Evolutionary conservation across 805 yeast genomes (phyloP).

Genomic region (Starmerella bacillaris): DNA sequence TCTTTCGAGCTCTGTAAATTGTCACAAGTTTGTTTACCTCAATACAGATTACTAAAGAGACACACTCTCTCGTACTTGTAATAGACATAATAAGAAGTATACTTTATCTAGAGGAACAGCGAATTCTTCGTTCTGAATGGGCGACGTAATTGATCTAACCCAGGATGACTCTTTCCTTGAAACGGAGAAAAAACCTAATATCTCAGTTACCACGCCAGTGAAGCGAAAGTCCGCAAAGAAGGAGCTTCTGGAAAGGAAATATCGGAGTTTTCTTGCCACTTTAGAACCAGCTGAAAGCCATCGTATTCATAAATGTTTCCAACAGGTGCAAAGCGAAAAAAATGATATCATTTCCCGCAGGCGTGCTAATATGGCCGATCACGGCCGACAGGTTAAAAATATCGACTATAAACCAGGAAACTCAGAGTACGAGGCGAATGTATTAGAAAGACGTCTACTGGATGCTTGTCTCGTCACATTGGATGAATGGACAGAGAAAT

Average conservation of each 20-base stretch:
- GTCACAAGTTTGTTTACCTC: too few species aligned
- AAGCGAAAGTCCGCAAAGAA: neutral
- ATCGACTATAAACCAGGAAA: neutral
- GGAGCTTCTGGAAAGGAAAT: neutral
- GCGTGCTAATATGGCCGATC: neutral
- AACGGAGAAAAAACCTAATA: too few species aligned
- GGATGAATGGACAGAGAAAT: slow-evolving; percentile 1
- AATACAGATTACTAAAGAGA: too few species aligned
- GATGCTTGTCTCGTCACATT: slow-evolving; percentile 1
- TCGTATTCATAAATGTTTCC: neutral
- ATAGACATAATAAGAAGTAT: too few species aligned
- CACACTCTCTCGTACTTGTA: too few species aligned
- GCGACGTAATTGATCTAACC: too few species aligned
- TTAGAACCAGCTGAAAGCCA: neutral
- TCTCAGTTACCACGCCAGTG: too few species aligned
- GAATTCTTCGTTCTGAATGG: too few species aligned
- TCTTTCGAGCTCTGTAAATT: too few species aligned
- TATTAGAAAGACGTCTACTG: neutral
- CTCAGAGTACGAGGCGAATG: neutral
- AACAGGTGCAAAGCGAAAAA: neutral
- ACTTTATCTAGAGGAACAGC: too few species aligned
- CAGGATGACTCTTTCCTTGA: too few species aligned
- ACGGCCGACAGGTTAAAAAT: neutral
- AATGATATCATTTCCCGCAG: neutral
- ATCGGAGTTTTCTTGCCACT: neutral